Conservation (phyloP, 1,284 basidiomycete species). For the Cutaneotrichosporon curvatum region DNA sequence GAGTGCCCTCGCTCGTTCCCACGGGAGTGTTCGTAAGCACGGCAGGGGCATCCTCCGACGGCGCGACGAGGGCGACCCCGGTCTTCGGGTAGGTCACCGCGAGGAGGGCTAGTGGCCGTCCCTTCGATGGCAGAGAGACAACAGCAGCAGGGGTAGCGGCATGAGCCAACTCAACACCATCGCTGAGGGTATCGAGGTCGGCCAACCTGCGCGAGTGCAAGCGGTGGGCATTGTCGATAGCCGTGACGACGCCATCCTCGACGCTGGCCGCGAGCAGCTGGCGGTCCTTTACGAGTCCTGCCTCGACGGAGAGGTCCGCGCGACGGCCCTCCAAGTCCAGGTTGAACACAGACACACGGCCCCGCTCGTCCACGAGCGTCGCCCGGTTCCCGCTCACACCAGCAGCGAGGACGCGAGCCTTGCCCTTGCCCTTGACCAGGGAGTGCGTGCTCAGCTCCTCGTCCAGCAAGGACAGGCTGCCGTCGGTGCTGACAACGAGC, state of each 20-base stretch:
- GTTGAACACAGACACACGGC: conserved; percentile 7
- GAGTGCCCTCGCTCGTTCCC: conserved; percentile 14
- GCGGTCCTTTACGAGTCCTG: conserved; percentile 5
- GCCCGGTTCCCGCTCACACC: conserved; percentile 7
- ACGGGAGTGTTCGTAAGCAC: conserved; percentile 22
- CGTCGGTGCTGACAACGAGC: conserved; percentile 9
- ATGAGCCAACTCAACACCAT: conserved; percentile 6
- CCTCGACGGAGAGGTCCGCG: conserved; percentile 16
- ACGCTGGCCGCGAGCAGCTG: conserved; percentile 20
- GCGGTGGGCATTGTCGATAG: conserved; percentile 18
- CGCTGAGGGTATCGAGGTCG: conserved; percentile 1
- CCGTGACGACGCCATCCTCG: conserved; percentile 27
- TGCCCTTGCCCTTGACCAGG: conserved; percentile 2
- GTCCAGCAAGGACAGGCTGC: conserved; percentile 3
- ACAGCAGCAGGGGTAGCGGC: conserved; percentile 11
- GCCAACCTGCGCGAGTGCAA: conserved; percentile 9
- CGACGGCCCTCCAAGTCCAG: conserved; percentile 14
- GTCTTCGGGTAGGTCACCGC: conserved; percentile 23
- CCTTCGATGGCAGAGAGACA: conserved; percentile 19
- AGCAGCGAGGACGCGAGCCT: conserved; percentile 7
- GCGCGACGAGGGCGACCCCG: conserved; percentile 27
- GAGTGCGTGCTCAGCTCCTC: conserved; percentile 3
- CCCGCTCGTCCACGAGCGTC: conserved; percentile 15
- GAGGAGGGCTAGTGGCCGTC: conserved; percentile 21
- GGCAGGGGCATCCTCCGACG: conserved; percentile 24